phyloP scores from a whole-genome alignment of 306 rosid genomes.

The Calophaca sinica region DNA sequence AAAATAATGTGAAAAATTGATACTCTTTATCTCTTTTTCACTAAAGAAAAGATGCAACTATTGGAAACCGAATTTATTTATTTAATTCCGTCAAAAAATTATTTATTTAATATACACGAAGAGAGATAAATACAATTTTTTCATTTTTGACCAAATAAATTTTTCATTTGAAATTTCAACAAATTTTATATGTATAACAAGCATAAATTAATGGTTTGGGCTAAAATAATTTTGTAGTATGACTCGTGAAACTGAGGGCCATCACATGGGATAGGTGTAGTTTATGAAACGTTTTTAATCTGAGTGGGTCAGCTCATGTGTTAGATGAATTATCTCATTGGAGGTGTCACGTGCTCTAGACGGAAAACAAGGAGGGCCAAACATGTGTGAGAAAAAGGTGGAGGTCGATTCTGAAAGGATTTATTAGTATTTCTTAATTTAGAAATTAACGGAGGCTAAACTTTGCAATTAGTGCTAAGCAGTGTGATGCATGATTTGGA shows the following conservation, averaged over 20 bases:
- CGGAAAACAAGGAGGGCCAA: constrained; percentile 61
- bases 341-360: constrained; percentile 64
- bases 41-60: too few relatives aligned
- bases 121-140: too few relatives aligned
- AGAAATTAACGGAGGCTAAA: constrained; percentile 20
- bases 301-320: constrained; percentile 29
- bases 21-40: too few relatives aligned
- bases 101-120: too few relatives aligned
- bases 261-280: constrained; percentile 53
- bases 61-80: too few relatives aligned
- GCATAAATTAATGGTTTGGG: neutral
- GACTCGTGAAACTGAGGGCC: constrained; percentile 26
- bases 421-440: neutral
- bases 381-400: constrained; percentile 34
- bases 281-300: constrained; percentile 33
- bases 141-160: too few relatives aligned
- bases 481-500: constrained; percentile 22
- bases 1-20: too few relatives aligned
- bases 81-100: too few relatives aligned
- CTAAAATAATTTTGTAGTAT: neutral
- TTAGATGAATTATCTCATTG: constrained; percentile 13
- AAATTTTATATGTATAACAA: too few relatives aligned
- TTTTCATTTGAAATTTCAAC: too few relatives aligned
- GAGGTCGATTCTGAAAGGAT: neutral
- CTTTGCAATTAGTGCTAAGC: constrained; percentile 24